Base-by-base conservation (phyloP, 345 rosid species). In the Jatropha curcas region DNA sequence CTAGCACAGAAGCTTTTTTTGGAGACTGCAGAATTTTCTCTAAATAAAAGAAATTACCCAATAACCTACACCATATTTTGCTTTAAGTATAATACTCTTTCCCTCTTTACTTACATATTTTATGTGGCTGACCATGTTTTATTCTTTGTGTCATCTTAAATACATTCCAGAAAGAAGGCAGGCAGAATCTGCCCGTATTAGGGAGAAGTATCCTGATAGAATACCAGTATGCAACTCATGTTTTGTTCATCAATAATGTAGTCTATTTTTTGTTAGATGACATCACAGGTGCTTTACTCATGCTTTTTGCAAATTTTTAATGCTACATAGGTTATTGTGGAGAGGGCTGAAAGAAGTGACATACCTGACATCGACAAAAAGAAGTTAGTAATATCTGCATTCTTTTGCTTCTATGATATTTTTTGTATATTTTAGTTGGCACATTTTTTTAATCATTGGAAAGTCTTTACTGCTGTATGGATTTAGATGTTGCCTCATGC, bases 311-410 rank as follows among this genome's bases (percentile, higher is more conserved):
- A 56, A 77, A 2, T 14, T 46, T 48, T 48, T 48, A 17, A 17
- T 43, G 46, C 37, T 52, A 14, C 77, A 59, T 75, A 92, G 98
- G 98, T 95, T 71, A 95, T 95, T 31, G 98, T 92, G 0, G 99
- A 95, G 80, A 92, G 90, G 82, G 94, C 94, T 39, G 97, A 95
- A 69, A 95, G 89, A 86, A 91, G 90, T 41, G 99, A 95, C 77
- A 98, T 95, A 16, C 98, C 98, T 35, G 98, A 95, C 50, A 95
- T 95, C 74, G 99, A 95, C 74, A 95, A 92, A 87, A 95, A 91
- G 71, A 95, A 95, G 99, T 91, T 43, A 65, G 96, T 78, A 22
- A n/a, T 60, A 28, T 12, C 19, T 60, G 5, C n/a, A 16, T 1
- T 57, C n/a, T 57, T 28, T 58, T 58, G 7, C 14, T 28, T 27